Conservation (phyloP, 768 basidiomycete species). For the Suillus plorans region DNA sequence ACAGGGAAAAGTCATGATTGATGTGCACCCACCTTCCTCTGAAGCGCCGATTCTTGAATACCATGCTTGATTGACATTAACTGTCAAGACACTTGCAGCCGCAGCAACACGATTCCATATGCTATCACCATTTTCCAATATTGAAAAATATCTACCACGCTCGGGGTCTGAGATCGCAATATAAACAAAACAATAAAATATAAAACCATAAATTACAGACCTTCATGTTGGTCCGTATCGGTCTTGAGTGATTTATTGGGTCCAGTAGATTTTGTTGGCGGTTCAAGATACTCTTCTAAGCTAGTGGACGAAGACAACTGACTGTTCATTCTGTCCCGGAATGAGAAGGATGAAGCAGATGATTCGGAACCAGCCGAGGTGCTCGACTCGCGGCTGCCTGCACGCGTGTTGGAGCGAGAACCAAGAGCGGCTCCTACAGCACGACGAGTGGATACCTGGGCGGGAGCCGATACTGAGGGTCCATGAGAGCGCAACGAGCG, state of each 20-base stretch:
- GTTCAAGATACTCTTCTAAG: constrained; percentile 37
- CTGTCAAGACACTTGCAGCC: constrained; percentile 47
- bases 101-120: constrained; percentile 62
- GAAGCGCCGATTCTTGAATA: constrained; percentile 39
- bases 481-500: constrained; percentile 25
- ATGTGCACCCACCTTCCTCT: constrained; percentile 41
- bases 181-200: background rate
- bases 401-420: background rate
- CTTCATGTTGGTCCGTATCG: background rate
- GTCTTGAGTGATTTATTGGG: background rate
- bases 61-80: constrained; percentile 62
- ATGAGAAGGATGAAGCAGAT: constrained; percentile 31
- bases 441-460: constrained; percentile 4
- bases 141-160: background rate
- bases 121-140: constrained; percentile 39
- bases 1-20: constrained; percentile 3
- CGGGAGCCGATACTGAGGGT: constrained; percentile 16
- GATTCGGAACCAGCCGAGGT: constrained; percentile 23
- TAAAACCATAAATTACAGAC: background rate
- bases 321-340: constrained; percentile 39
- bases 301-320: constrained; percentile 44
- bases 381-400: background rate
- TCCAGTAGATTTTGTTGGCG: background rate
- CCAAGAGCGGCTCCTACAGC: background rate
- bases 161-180: background rate